phyloP scores from a whole-genome alignment of 768 basidiomycete species.

The Candolleomyces eurysporus region DNA sequence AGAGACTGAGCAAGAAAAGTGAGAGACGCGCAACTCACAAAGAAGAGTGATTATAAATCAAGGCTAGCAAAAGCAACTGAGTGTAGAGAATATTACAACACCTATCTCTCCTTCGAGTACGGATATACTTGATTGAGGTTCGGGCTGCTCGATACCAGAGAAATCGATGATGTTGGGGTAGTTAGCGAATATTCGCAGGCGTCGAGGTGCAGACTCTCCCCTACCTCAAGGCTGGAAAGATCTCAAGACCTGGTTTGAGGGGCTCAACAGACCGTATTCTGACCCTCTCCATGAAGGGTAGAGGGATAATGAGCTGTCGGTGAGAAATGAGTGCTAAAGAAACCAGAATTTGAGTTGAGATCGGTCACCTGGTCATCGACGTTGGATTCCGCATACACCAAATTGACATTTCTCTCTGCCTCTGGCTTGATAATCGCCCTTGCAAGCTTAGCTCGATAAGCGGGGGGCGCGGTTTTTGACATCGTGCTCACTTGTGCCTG shows the following conservation, averaged over 20 bases:
- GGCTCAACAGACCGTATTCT: slow-evolving; percentile 73
- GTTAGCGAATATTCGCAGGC: slow-evolving; percentile 74
- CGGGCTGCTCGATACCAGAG: slow-evolving; percentile 61
- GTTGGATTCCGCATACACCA: slow-evolving; percentile 67
- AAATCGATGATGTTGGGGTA: slow-evolving; percentile 76
- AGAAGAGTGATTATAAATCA: slow-evolving; percentile 71
- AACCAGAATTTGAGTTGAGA: slow-evolving; percentile 1
- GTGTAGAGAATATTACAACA: slow-evolving; percentile 68
- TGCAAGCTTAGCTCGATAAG: slow-evolving; percentile 54
- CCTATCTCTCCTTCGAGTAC: slow-evolving; percentile 68
- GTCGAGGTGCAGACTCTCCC: slow-evolving; percentile 71
- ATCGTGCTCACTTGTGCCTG: slow-evolving; percentile 56
- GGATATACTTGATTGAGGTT: slow-evolving; percentile 68
- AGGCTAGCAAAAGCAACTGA: slow-evolving; percentile 76
- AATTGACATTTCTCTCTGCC: slow-evolving; percentile 70
- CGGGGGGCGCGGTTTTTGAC: background rate
- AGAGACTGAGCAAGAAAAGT: background rate
- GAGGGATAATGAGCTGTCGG: slow-evolving; percentile 70
- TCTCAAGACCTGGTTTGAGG: slow-evolving; percentile 63
- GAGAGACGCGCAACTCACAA: slow-evolving; percentile 52
- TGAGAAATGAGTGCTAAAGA: slow-evolving; percentile 8
- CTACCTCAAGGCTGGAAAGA: slow-evolving; percentile 45
- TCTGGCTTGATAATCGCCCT: slow-evolving; percentile 78
- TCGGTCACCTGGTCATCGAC: slow-evolving; percentile 77
- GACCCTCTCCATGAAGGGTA: slow-evolving; percentile 80